These are phyloP conservation scores for Rehmannia glutinosa DNA, from an alignment of 257 asterid species.

Conservation along the genomic window DNA sequence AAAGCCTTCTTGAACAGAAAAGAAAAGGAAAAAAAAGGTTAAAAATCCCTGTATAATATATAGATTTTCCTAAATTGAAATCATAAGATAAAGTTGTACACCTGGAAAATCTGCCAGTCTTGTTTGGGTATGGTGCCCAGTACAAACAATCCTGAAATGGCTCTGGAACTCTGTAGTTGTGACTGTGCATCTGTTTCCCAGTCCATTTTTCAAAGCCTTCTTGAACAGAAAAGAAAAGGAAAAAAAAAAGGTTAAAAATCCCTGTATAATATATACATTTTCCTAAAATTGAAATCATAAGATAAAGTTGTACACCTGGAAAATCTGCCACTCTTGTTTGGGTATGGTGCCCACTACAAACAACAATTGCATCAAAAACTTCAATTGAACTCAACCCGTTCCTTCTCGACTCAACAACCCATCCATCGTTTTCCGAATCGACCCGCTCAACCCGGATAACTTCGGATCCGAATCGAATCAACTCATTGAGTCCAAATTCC, in stretches of 20 bases:
- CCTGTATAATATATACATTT: too few relatives aligned
- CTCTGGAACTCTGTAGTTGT: slow-evolving; percentile 57
- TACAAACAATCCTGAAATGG: slow-evolving; percentile 47
- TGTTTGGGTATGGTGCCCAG: slow-evolving; percentile 45
- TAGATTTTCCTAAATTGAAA: background rate
- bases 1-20: slow-evolving; percentile 31
- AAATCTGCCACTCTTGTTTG: slow-evolving; percentile 37
- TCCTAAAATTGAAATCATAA: background rate
- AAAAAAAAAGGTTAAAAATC: background rate
- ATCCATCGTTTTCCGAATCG: slow-evolving; percentile 11
- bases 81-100: background rate
- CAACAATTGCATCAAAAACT: slow-evolving; percentile 48
- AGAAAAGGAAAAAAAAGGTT: background rate
- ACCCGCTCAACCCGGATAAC: slow-evolving; percentile 45
- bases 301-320: slow-evolving; percentile 28
- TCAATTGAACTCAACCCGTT: slow-evolving; percentile 13
- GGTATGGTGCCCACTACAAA: slow-evolving; percentile 51
- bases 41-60: too few relatives aligned
- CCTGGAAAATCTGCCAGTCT: slow-evolving; percentile 46
- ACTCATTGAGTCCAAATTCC: slow-evolving; percentile 34
- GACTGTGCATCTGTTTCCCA: slow-evolving; percentile 61
- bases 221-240: background rate
- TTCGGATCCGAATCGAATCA: slow-evolving; percentile 36
- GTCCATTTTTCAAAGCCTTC: slow-evolving; percentile 63
- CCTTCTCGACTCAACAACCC: slow-evolving; percentile 44